A percentile compares a stretch with the other conserved stretches of the same genome.
Conservation (phyloP, 1,139 yeast species). For the Pichia sp. region DNA sequence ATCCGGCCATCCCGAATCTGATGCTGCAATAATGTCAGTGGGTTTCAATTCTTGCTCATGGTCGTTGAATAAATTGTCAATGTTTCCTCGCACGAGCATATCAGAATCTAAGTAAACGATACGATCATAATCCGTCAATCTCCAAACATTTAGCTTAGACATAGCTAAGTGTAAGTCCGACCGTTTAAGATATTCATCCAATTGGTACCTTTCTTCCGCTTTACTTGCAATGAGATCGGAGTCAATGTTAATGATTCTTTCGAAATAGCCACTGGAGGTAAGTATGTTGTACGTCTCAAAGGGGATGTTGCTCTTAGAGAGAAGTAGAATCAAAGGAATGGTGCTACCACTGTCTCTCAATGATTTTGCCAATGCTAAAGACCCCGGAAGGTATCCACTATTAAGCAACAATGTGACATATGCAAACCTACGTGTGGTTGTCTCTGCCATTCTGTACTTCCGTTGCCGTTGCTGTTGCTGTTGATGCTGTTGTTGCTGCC, state of each 20-base stretch:
- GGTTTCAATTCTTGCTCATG: not conserved
- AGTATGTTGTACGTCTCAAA: slow-evolving; percentile 27
- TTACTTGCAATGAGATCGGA: slow-evolving; percentile 16
- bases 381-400: slow-evolving; percentile 68
- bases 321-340: slow-evolving; percentile 19
- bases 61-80: slow-evolving; percentile 34
- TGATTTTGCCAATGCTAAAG: slow-evolving; percentile 51
- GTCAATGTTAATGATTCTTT: slow-evolving; percentile 30
- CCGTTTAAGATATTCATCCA: slow-evolving; percentile 41
- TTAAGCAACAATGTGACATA: slow-evolving; percentile 62
- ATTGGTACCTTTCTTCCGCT: slow-evolving; percentile 13
- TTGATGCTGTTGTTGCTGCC: not conserved
- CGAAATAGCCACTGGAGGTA: slow-evolving; percentile 19
- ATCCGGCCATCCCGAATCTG: slow-evolving; percentile 96
- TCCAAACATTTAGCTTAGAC: slow-evolving; percentile 73
- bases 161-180: slow-evolving; percentile 69
- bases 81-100: slow-evolving; percentile 51
- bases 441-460: too few relatives aligned
- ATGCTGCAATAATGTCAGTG: slow-evolving; percentile 59
- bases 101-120: slow-evolving; percentile 81
- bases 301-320: slow-evolving; percentile 27
- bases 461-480: too few relatives aligned
- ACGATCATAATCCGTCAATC: slow-evolving; percentile 42
- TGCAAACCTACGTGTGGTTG: slow-evolving; percentile 42
- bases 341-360: slow-evolving; percentile 18